These are phyloP conservation scores for Phanerodontia chrysosporium DNA, from an alignment of 768 basidiomycete genomes.

Conservation along the genomic window DNA sequence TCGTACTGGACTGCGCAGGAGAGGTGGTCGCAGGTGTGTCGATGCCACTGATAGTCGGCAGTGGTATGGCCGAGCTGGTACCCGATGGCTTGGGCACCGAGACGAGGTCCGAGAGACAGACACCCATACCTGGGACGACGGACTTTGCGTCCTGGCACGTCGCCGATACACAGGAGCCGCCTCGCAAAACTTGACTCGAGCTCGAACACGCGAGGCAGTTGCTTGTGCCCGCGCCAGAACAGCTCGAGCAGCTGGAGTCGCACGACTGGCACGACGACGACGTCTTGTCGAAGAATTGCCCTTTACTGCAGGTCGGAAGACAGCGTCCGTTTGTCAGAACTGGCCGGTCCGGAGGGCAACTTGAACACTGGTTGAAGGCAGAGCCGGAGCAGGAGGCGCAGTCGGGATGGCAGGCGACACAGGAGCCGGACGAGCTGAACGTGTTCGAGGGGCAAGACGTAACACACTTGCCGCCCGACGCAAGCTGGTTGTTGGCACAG, in stretches of 20 bases:
- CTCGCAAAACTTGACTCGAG: slow-evolving; percentile 55
- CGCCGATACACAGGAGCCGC: slow-evolving; percentile 60
- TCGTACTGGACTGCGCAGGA: slow-evolving; percentile 15
- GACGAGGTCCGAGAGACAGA: slow-evolving; percentile 78
- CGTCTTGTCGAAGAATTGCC: slow-evolving; percentile 67
- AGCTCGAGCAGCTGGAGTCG: slow-evolving; percentile 75
- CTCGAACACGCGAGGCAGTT: slow-evolving; percentile 74
- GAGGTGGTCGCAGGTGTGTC: slow-evolving; percentile 41
- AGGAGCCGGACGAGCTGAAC: slow-evolving; percentile 61
- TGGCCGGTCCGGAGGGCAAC: slow-evolving; percentile 62
- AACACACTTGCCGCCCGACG: slow-evolving; percentile 71
- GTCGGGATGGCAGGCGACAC: slow-evolving; percentile 79
- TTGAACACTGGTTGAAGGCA: slow-evolving; percentile 74
- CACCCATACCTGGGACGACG: slow-evolving; percentile 67
- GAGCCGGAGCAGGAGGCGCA: slow-evolving; percentile 80
- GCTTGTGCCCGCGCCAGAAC: slow-evolving; percentile 61
- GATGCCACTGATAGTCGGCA: slow-evolving; percentile 57
- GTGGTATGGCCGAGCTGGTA: slow-evolving; percentile 34
- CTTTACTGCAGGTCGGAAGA: slow-evolving; percentile 68
- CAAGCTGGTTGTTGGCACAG: slow-evolving; percentile 63
- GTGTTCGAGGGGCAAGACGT: slow-evolving; percentile 69
- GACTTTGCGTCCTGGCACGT: slow-evolving; percentile 52
- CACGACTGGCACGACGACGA: slow-evolving; percentile 65
- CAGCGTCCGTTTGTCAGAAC: slow-evolving; percentile 76
- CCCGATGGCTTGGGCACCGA: slow-evolving; percentile 42